Conservation (phyloP, 805 yeast genomes). For the Kluyveromyces lactis region DNA sequence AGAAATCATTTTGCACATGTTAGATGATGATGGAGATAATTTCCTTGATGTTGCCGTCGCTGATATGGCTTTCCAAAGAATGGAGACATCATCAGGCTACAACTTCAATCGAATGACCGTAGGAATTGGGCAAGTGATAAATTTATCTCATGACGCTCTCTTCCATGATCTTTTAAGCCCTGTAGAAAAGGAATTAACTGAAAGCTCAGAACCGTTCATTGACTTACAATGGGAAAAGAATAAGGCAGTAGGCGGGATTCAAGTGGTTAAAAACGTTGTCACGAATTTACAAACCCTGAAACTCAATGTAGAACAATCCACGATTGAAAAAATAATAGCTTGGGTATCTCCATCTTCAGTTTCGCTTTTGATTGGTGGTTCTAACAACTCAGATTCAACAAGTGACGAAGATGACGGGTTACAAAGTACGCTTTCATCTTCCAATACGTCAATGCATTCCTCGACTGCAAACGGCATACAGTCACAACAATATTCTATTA, state of each 20-base stretch:
- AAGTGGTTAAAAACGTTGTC: constrained; percentile 61
- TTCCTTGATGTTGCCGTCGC: constrained; percentile 65
- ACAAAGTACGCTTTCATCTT: background rate
- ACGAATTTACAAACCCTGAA: constrained; percentile 57
- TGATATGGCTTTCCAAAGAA: constrained; percentile 48
- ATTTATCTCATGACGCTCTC: constrained; percentile 45
- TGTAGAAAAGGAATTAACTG: constrained; percentile 17
- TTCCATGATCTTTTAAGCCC: constrained; percentile 70
- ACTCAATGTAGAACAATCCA: constrained; percentile 62
- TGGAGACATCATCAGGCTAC: constrained; percentile 59
- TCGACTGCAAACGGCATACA: background rate
- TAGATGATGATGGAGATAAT: constrained; percentile 51
- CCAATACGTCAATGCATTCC: background rate
- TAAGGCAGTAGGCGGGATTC: constrained; percentile 83
- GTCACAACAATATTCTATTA: constrained; percentile 5
- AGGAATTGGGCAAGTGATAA: constrained; percentile 58
- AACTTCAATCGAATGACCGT: constrained; percentile 54
- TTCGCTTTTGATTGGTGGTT: constrained; percentile 11
- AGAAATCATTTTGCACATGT: constrained; percentile 61
- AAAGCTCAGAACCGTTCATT: constrained; percentile 30
- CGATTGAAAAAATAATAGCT: constrained; percentile 52
- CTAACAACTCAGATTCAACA: constrained; percentile 9
- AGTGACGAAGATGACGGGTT: constrained; percentile 8
- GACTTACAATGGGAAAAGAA: constrained; percentile 67
- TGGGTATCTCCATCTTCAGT: constrained; percentile 62